phyloP scores from a whole-genome alignment of 768 basidiomycete genomes.

The Mrakia hoshinonis region DNA sequence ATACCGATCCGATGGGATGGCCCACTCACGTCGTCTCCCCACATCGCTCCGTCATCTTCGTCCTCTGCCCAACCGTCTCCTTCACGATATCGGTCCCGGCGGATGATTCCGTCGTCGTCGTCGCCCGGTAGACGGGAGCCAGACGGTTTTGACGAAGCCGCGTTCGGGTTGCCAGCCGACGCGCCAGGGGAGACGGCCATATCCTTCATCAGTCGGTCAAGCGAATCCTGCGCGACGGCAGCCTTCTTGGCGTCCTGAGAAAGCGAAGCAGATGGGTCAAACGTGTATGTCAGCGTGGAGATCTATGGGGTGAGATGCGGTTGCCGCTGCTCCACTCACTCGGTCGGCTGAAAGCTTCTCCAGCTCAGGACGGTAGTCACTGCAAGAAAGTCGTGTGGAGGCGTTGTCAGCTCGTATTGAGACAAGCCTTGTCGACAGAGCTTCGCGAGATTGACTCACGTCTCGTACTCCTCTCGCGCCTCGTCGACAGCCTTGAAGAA shows the following conservation, averaged over 20 bases:
- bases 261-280: not conserved
- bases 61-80: constrained; percentile 23
- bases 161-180: constrained; percentile 16
- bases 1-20: too few relatives aligned
- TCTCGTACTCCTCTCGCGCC: constrained; percentile 78
- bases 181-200: constrained; percentile 33
- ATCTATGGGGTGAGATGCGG: not conserved
- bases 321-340: constrained; percentile 20
- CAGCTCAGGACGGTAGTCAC: constrained; percentile 87
- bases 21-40: too few relatives aligned
- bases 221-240: constrained; percentile 38
- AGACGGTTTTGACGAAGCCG: not conserved
- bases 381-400: too few relatives aligned
- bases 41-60: constrained; percentile 26
- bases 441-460: too few relatives aligned
- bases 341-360: constrained; percentile 50
- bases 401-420: too few relatives aligned
- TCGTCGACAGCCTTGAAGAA: constrained; percentile 88
- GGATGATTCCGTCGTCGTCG: constrained; percentile 30
- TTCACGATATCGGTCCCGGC: constrained; percentile 20
- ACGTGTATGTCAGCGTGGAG: not conserved
- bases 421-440: too few relatives aligned
- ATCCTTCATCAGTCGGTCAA: constrained; percentile 41
- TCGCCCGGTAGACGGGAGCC: constrained; percentile 19
- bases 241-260: constrained; percentile 35